A percentile compares a stretch with the other conserved stretches of the same genome.
phyloP scores from a whole-genome alignment of 441 rosid genomes.

The Capsella rubella region DNA sequence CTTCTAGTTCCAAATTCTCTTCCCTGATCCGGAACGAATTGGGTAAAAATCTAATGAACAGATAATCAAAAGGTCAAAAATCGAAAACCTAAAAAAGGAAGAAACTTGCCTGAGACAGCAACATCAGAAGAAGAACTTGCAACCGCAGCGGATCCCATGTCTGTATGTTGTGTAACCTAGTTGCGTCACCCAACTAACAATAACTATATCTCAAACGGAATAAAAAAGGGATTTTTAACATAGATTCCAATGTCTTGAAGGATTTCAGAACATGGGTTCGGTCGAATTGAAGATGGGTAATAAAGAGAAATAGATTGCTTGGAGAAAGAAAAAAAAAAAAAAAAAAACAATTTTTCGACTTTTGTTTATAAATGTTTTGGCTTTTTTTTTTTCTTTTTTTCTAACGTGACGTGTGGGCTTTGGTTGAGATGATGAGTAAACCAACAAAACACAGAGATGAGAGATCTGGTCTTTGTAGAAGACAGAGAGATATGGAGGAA shows the following conservation, averaged over 20 bases:
- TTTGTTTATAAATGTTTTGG: not conserved
- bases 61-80: not conserved
- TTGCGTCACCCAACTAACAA: slow-evolving; percentile 24
- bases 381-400: not conserved
- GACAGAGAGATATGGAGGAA: not conserved
- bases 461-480: slow-evolving; percentile 23
- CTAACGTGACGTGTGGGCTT: slow-evolving; percentile 47
- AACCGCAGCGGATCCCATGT: slow-evolving; percentile 39
- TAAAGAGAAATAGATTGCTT: slow-evolving; percentile 20
- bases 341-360: not conserved
- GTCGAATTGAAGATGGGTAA: slow-evolving; percentile 37
- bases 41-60: not conserved
- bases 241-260: slow-evolving; percentile 26
- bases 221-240: slow-evolving; percentile 31
- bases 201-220: slow-evolving; percentile 21
- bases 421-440: slow-evolving; percentile 27
- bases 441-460: not conserved
- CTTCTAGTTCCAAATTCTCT: not conserved
- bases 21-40: not conserved
- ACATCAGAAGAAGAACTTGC: slow-evolving; percentile 39
- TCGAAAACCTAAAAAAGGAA: slow-evolving; percentile 3
- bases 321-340: slow-evolving; percentile 3
- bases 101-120: slow-evolving; percentile 44
- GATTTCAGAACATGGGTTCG: slow-evolving; percentile 33
- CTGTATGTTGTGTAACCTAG: slow-evolving; percentile 10